Evolutionary conservation across 768 basidiomycete genomes (phyloP), one percentile per base, ranked within the genome.

Genomic region (Hydnum rufescens): DNA sequence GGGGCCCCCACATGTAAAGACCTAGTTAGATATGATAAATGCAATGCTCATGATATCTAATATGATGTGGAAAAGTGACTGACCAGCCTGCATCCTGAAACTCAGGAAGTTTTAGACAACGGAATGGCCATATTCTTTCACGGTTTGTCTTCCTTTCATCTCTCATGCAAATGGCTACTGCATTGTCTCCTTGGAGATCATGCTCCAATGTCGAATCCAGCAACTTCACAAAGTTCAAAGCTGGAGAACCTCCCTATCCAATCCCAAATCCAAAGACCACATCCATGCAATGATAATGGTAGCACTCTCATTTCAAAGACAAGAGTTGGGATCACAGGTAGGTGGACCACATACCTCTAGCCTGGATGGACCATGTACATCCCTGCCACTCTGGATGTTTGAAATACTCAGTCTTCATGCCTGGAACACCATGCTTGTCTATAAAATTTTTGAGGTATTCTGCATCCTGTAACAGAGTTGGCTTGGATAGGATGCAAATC

Each of bases 321-420:
- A 28, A 19, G n/a, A n/a, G n/a, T n/a, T n/a, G n/a, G n/a, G n/a
- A n/a, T n/a, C n/a, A n/a, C n/a, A n/a, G n/a, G n/a, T n/a, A n/a
- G n/a, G n/a, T 19, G 13, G 29, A 18, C 42, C 3, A 60, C 73
- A 48, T 51, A 82, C 89, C 89, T 74, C 78, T 80, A 28, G 88
- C 77, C 58, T 89, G 86, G 42, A 95, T 85, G 62, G 84, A 88
- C 86, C 89, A 95, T 18, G 88, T 92, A 46, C 84, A 71, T 4
- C 77, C 78, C 53, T 73, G 73, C 53, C 82, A 71, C 53, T 84
- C 79, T 19, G 71, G 69, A 47, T 75, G 67, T 16, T 70, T 68
- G 60, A 93, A 93, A 64, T 93, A 93, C 42, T 78, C 77, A 36
- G 73, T 75, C 18, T 74, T 68, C 42, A 71, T 65, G 1, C 68